A percentile compares a stretch with the other conserved stretches of the same genome.
phyloP scores from a whole-genome alignment of 1,284 basidiomycete genomes.

The Testicularia cyperi region DNA sequence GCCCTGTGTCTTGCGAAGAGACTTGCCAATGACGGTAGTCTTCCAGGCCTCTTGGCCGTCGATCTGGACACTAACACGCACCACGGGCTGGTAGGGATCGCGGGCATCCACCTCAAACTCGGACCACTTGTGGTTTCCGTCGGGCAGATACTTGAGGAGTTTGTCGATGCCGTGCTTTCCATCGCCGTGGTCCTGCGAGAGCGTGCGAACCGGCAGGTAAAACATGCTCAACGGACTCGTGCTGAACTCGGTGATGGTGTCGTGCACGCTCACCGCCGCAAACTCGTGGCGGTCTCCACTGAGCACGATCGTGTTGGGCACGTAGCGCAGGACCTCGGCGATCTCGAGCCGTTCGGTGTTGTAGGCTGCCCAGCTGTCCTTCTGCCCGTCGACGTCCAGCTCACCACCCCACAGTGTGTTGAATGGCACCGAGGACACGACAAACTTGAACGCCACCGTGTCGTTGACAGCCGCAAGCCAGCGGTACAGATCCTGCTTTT shows the following conservation, averaged over 20 bases:
- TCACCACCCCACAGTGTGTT: conserved; percentile 72
- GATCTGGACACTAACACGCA: conserved; percentile 65
- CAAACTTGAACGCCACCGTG: conserved; percentile 78
- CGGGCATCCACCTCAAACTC: conserved; percentile 74
- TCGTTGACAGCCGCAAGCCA: conserved; percentile 72
- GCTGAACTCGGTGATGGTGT: conserved; percentile 66
- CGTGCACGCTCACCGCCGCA: conserved; percentile 63
- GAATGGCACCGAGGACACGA: conserved; percentile 76
- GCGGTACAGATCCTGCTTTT: conserved; percentile 68
- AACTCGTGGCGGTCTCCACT: conserved; percentile 74
- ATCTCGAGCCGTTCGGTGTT: conserved; percentile 66
- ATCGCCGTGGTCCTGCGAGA: conserved; percentile 60
- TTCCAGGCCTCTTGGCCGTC: conserved; percentile 70
- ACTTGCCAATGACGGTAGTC: conserved; percentile 60
- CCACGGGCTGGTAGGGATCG: conserved; percentile 65
- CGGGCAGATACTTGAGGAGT: conserved; percentile 66
- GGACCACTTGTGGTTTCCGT: conserved; percentile 64
- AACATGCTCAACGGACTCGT: conserved; percentile 69
- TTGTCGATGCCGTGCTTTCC: conserved; percentile 66
- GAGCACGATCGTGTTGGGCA: conserved; percentile 72
- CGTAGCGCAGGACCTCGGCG: conserved; percentile 61
- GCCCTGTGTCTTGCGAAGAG: conserved; percentile 42
- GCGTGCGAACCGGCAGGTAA: conserved; percentile 57
- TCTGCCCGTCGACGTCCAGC: conserved; percentile 65
- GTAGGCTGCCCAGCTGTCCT: conserved; percentile 73